Percentiles rank a stretch among this genome's conserved stretches.
These are phyloP conservation scores for Biancaea sappan DNA, from an alignment of 306 rosid genomes.

Conservation along the genomic window DNA sequence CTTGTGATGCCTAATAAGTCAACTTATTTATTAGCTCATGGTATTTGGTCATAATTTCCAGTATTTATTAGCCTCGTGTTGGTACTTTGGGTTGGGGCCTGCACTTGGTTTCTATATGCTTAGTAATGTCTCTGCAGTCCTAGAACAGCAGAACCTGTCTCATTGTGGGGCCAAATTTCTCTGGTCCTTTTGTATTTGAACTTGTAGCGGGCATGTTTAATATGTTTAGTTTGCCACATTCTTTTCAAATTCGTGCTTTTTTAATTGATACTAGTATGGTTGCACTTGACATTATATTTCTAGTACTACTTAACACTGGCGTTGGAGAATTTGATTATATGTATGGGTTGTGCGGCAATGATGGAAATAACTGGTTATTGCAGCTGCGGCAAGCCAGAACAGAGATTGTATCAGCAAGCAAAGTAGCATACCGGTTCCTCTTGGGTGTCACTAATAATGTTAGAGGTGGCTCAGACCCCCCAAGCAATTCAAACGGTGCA, in stretches of 20 bases:
- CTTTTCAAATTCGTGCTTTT: neutral
- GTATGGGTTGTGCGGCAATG: neutral
- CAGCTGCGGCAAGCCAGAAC: conserved; percentile 74
- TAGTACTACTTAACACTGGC: neutral
- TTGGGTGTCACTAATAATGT: conserved; percentile 54
- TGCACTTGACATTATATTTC: no score
- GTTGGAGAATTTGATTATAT: neutral
- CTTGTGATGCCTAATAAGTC: neutral
- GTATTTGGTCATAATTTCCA: neutral
- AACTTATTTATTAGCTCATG: neutral
- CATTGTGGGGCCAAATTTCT: neutral
- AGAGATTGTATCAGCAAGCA: conserved; percentile 74
- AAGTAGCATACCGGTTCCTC: conserved; percentile 68
- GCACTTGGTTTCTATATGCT: neutral
- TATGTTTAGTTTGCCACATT: neutral
- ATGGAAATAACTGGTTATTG: conserved; percentile 32
- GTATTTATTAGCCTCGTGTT: neutral
- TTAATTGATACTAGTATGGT: neutral
- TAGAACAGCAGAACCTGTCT: conserved; percentile 2
- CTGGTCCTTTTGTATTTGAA: neutral
- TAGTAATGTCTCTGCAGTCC: neutral
- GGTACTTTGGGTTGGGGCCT: no score
- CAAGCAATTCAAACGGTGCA: conserved; percentile 56
- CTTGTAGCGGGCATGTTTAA: neutral
- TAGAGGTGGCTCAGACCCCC: conserved; percentile 39